Conservation (phyloP, 1,284 basidiomycete species). For the Gymnopus androsaceus region DNA sequence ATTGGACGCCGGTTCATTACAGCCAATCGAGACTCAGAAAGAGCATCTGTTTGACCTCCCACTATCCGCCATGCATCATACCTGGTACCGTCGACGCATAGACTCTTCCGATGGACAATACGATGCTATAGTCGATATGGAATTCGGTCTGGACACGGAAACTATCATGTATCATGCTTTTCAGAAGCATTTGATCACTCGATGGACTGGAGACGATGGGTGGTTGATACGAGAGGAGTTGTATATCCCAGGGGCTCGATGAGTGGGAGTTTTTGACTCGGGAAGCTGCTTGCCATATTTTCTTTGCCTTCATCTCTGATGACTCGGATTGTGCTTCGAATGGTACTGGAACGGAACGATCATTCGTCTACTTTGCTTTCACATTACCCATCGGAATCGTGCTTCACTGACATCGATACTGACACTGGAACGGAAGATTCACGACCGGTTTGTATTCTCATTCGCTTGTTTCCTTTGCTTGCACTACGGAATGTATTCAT, state of each 20-base stretch:
- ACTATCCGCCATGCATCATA: neutral
- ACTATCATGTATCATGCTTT: conserved; percentile 2
- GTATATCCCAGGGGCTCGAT: neutral
- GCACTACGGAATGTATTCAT: too few species aligned
- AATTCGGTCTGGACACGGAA: neutral
- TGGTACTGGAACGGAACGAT: too few species aligned
- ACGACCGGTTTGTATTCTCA: too few species aligned
- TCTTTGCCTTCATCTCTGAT: too few species aligned
- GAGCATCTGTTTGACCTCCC: neutral
- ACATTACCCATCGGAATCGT: too few species aligned
- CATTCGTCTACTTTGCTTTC: too few species aligned
- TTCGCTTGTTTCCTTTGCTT: too few species aligned
- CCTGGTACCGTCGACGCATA: neutral
- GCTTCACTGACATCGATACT: too few species aligned
- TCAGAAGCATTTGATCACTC: neutral
- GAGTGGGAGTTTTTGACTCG: too few species aligned
- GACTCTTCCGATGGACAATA: neutral
- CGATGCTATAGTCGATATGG: neutral
- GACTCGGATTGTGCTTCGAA: too few species aligned
- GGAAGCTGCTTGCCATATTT: too few species aligned
- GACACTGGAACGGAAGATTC: too few species aligned
- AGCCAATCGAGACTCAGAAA: neutral
- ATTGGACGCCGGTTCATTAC: neutral
- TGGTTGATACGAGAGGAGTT: conserved; percentile 5
- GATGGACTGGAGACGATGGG: neutral